phyloP scores from a whole-genome alignment of 148 eudicot species.

The Silene conica region DNA sequence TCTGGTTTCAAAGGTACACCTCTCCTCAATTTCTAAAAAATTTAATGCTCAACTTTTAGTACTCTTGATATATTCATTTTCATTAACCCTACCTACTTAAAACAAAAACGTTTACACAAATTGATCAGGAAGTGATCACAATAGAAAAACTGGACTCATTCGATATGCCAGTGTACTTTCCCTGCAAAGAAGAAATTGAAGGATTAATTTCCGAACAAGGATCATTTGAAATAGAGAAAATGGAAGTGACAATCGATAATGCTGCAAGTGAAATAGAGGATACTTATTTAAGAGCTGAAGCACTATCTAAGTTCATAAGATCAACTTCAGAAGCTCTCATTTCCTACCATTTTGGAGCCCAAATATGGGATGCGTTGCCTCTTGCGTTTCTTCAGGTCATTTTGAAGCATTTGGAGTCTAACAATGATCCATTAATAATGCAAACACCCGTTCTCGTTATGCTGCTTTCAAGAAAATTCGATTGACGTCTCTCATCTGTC shows the following conservation, averaged over 20 bases:
- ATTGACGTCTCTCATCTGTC: neutral
- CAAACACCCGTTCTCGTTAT: neutral
- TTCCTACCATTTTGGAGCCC: constrained; percentile 17
- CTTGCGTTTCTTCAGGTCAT: neutral
- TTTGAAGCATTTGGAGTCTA: neutral
- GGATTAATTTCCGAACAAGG: constrained; percentile 2
- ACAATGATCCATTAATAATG: neutral
- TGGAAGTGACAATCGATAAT: neutral
- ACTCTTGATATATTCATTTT: too few species aligned
- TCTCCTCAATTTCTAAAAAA: too few species aligned
- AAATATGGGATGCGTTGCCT: neutral
- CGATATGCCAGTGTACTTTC: constrained; percentile 10
- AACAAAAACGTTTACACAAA: too few species aligned
- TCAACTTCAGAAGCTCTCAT: constrained; percentile 13
- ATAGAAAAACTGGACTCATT: constrained; percentile 21
- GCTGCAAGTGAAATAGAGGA: constrained; percentile 3
- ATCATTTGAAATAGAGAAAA: constrained; percentile 14
- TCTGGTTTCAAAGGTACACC: too few species aligned
- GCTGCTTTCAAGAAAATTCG: constrained; percentile 1
- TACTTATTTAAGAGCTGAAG: neutral
- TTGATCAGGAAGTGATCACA: constrained; percentile 17
- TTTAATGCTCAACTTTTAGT: too few species aligned
- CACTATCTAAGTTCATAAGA: constrained; percentile 13
- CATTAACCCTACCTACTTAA: too few species aligned
- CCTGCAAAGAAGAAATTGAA: constrained; percentile 8